Conservation (phyloP, 148 eudicot genomes). For the Polygonum aviculare region DNA sequence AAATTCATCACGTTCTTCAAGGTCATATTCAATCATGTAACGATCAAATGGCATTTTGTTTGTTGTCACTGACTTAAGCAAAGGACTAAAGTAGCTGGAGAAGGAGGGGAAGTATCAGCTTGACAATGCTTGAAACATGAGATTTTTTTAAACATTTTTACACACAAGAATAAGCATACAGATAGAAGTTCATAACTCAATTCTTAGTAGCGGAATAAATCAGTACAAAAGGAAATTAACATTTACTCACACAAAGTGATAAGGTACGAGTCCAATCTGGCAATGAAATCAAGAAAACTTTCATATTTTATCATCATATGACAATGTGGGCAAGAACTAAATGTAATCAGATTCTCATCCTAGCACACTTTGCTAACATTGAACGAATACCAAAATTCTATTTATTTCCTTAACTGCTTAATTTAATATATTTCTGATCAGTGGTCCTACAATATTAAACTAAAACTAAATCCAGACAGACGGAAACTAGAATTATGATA, state of each 20-base stretch:
- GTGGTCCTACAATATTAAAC: background rate
- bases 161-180: background rate
- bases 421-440: background rate
- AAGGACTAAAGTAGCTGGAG: slow-evolving; percentile 81
- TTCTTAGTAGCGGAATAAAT: background rate
- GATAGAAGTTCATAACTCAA: background rate
- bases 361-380: background rate
- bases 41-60: slow-evolving; percentile 41
- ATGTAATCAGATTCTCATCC: background rate
- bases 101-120: background rate
- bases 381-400: background rate
- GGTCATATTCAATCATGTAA: slow-evolving; percentile 67
- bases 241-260: background rate
- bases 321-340: background rate
- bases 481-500: background rate
- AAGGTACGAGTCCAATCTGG: background rate
- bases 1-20: slow-evolving; percentile 59
- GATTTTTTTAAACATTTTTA: background rate
- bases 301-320: background rate
- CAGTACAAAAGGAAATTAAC: background rate
- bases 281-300: background rate
- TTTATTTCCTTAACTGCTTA: background rate
- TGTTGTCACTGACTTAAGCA: slow-evolving; percentile 60
- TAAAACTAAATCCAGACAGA: background rate
- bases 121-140: background rate